Evolutionary conservation across 805 yeast species (phyloP), one percentile per base, ranked within the genome.

Genomic region (Wickerhamomyces canadensis): DNA sequence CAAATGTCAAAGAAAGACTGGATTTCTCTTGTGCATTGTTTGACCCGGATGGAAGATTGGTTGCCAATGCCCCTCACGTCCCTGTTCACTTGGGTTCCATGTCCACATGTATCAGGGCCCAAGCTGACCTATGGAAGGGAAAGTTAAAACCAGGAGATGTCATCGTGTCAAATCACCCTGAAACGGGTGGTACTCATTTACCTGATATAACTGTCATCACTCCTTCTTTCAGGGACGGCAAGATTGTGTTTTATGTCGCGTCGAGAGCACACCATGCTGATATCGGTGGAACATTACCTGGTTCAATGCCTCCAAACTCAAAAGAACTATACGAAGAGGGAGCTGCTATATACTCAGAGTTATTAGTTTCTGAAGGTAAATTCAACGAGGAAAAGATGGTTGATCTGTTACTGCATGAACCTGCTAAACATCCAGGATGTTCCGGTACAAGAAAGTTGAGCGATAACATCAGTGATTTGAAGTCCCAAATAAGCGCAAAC

Each of bases 191-290:
- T 4, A 82, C 93, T 0, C 95, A 85, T 61, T 64, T 85, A 41
- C 95, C 95, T 0, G 95, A 85, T 62, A 87, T 89, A 45, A 89
- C 97, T 0, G 94, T 89, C 11, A 80, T 91, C 31, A 84, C 96
- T 0, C 98, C 98, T 0, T 88, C 89, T 2, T 83, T 86, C 54
- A 67, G 75, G n/a, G 67, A 68, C 19, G 68, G 64, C 17, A 58
- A 65, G 36, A 70, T 86, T 25, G 74, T 87, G 19, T 89, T 89
- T 57, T 89, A 86, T 68, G 88, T 86, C 12, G 98, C 97, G 1
- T 81, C 95, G 0, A 70, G 98, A 46, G 97, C 96, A 2, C 98
- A 89, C 61, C 98, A 91, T 62, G 89, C 96, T 6, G 98, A 89
- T 60, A 89, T 91, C 53, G 97, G 98, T 14, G 94, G 95, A 12